Evolutionary conservation across 2,329 filamentous ascomycete genomes (phyloP), one percentile per base, ranked within the genome.

Genomic region (Arachnomyces sp.): DNA sequence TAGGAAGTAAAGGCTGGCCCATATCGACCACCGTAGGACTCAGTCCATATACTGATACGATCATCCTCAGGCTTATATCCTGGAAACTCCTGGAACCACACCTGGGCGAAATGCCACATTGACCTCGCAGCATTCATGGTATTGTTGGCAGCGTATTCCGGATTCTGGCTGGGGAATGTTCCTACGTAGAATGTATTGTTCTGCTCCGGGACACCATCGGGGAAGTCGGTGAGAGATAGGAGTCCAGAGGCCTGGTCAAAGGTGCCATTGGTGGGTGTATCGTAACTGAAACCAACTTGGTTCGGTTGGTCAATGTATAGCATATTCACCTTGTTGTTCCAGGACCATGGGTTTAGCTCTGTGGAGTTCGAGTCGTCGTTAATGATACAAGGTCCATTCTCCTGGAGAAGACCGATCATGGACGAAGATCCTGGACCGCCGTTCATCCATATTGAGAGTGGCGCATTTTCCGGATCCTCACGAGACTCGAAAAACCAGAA

Each of bases 291-390:
- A 1, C 77, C 77, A 3, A 76, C 71, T 34, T 74, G 70, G 7
- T 68, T 72, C 7, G 76, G 82, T 56, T 84, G 74, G 49, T 85
- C 81, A 49, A 85, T 75, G 58, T 81, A 84, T 12, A 85, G 72
- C 68, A 81, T 75, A 48, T 82, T 82, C 46, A 72, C 73, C 33
- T 70, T 65, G 45, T 71, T 70, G 40, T 72, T 74, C 72, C 74
- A 78, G 3, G 72, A 71, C 52, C 69, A 72, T 1, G 70, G 68
- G 47, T 77, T 77, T 33, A 58, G 49, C 7, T 47, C 47, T 1
- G 64, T 60, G 30, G 42, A 43, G 25, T 42, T 62, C 3, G 58
- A 59, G 17, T 63, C 56, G 8, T 63, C 59, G 14, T 68, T 59
- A 36, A 64, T 52, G 37, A 66, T 60, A 38, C 66, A 71, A 4